phyloP scores from a whole-genome alignment of 208 protist species.

The Leptomonas seymouri region DNA sequence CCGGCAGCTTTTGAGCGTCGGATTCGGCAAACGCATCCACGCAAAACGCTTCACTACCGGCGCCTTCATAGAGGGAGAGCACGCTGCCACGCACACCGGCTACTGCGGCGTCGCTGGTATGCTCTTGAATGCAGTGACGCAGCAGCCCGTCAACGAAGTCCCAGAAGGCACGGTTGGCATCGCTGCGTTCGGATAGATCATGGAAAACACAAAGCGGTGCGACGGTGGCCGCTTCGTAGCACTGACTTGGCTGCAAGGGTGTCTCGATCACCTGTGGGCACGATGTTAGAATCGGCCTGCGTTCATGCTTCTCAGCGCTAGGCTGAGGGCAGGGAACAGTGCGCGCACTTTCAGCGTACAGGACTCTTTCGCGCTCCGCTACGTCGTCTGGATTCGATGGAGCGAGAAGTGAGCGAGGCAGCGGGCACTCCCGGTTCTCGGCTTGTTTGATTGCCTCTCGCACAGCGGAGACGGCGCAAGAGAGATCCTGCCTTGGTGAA shows the following conservation, averaged over 20 bases:
- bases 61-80: slow-evolving; percentile 18
- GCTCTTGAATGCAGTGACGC: slow-evolving; percentile 16
- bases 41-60: background rate
- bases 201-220: slow-evolving; percentile 29
- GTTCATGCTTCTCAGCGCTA: background rate
- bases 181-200: background rate
- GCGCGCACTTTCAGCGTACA: background rate
- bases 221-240: background rate
- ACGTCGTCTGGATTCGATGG: background rate
- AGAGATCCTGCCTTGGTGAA: background rate
- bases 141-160: slow-evolving; percentile 21
- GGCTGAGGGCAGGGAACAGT: background rate
- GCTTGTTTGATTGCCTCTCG: background rate
- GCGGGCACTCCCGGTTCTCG: slow-evolving; percentile 2
- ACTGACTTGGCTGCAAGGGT: background rate
- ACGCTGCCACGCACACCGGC: slow-evolving; percentile 32
- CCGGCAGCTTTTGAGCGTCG: background rate
- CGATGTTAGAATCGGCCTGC: slow-evolving; percentile 1
- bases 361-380: background rate
- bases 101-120: slow-evolving; percentile 7
- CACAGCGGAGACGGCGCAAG: background rate
- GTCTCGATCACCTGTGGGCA: background rate
- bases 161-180: slow-evolving; percentile 29
- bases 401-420: background rate
- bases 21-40: slow-evolving; percentile 18